Evolutionary conservation across 371 early-diverging fungal species (phyloP).

Genomic region (Haplosporangium sp.): DNA sequence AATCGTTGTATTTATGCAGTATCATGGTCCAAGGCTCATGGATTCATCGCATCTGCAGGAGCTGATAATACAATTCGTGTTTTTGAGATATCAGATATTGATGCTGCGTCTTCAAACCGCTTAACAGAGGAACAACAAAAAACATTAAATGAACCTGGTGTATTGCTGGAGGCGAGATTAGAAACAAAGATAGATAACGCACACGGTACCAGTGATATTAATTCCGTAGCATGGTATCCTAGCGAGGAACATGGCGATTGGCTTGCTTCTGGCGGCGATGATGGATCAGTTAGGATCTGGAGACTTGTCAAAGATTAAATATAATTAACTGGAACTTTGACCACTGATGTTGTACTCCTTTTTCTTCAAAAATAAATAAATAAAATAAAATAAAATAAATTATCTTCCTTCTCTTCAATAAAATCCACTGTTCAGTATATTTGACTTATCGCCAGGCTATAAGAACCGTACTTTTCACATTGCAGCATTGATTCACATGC

Average conservation of each 20-base stretch:
- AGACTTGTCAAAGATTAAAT: constrained; percentile 26
- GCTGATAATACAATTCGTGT: constrained; percentile 87
- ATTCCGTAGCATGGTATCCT: constrained; percentile 91
- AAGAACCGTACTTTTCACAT: no score
- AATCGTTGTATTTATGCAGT: constrained; percentile 91
- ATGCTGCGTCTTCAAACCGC: constrained; percentile 5
- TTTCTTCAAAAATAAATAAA: background rate
- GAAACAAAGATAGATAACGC: constrained; percentile 66
- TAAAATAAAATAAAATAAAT: no score
- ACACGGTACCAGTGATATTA: constrained; percentile 89
- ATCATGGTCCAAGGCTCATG: constrained; percentile 85
- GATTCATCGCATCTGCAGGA: constrained; percentile 81
- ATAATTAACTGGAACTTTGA: background rate
- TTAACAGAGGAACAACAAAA: constrained; percentile 27
- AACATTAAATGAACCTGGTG: constrained; percentile 39
- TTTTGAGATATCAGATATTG: constrained; percentile 61
- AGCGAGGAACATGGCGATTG: constrained; percentile 67
- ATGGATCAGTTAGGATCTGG: constrained; percentile 88
- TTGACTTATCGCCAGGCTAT: no score
- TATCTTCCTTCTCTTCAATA: background rate
- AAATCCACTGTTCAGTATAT: no score
- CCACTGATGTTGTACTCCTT: background rate
- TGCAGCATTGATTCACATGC: no score
- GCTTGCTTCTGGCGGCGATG: constrained; percentile 91
- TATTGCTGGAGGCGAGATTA: constrained; percentile 32